Evolutionary conservation across 2,329 filamentous ascomycete genomes (phyloP), one percentile per base, ranked within the genome.

Genomic region (Xylaria sp.): DNA sequence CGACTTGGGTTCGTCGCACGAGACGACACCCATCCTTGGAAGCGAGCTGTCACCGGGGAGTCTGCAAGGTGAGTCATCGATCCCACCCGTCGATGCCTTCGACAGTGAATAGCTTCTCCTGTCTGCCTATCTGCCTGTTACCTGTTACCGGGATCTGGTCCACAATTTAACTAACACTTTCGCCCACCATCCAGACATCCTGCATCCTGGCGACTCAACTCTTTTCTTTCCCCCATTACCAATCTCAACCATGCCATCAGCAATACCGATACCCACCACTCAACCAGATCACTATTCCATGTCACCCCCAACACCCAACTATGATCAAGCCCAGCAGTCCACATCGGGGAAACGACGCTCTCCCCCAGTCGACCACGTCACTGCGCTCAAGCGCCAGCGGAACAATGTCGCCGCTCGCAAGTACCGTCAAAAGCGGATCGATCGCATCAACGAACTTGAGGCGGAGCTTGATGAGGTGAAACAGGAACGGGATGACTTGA

Each of bases 371-470:
- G 77, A 78, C 63, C 69, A 74, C 1, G 74, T 77, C 13, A 77
- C 76, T 5, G 74, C 77, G 20, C 74, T 82, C 73, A 91, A 91
- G 77, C 88, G 90, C 31, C 86, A 87, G 68, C 85, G 87, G 68
- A 92, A 92, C 77, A 92, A 89, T 15, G 83, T 91, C 68, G 90
- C 90, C n/a, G 90, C 90, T 33, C 85, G 89, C 68, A 89, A 90
- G 68, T 92, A 91, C 75, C 87, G 90, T 29, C 89, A 92, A 76
- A 90, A 90, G 76, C 87, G 89, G 51, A 83, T 92, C 38, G 89
- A 92, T 72, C 87, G 89, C 68, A 86, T 91, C 76, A 79, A 79
- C 29, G 85, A 87, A 67, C 82, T 92, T 36, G 89, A 92, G 77
- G 77, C 79, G 9, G 84, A 86, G 22, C 79, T 92, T 47, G 84